phyloP scores from a whole-genome alignment of 768 basidiomycete genomes.

The Panaeolus cyanescens region DNA sequence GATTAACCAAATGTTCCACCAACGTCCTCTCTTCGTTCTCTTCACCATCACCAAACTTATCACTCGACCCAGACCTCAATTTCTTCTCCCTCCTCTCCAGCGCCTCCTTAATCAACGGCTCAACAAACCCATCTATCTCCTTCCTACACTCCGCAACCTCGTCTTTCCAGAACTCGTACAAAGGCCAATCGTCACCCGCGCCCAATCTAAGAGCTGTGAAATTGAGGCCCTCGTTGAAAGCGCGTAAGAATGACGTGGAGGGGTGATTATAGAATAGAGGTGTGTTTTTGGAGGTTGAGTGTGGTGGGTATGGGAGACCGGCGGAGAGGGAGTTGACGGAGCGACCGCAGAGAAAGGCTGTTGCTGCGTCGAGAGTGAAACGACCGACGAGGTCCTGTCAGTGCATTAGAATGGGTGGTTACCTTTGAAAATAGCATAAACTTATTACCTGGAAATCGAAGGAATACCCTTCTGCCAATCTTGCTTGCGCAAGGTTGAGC shows the following conservation, averaged over 20 bases:
- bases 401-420: neutral
- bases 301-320: constrained; percentile 51
- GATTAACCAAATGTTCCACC: constrained; percentile 50
- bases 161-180: constrained; percentile 53
- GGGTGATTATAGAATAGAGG: constrained; percentile 30
- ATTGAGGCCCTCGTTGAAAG: constrained; percentile 50
- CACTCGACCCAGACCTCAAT: constrained; percentile 12
- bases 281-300: constrained; percentile 24
- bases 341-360: constrained; percentile 59
- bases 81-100: constrained; percentile 41
- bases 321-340: constrained; percentile 51
- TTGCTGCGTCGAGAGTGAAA: constrained; percentile 69
- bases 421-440: neutral
- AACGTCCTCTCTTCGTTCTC: constrained; percentile 42
- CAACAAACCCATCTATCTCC: constrained; percentile 48
- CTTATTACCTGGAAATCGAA: constrained; percentile 59
- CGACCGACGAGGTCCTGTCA: constrained; percentile 47
- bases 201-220: constrained; percentile 36
- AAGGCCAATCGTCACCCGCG: constrained; percentile 33
- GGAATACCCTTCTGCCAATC: constrained; percentile 47
- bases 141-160: constrained; percentile 41
- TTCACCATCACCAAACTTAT: constrained; percentile 7
- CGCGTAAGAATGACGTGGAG: constrained; percentile 45
- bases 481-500: constrained; percentile 42
- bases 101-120: constrained; percentile 50